Evolutionary conservation across 768 basidiomycete species (phyloP).

Genomic region (Boletales sp.): DNA sequence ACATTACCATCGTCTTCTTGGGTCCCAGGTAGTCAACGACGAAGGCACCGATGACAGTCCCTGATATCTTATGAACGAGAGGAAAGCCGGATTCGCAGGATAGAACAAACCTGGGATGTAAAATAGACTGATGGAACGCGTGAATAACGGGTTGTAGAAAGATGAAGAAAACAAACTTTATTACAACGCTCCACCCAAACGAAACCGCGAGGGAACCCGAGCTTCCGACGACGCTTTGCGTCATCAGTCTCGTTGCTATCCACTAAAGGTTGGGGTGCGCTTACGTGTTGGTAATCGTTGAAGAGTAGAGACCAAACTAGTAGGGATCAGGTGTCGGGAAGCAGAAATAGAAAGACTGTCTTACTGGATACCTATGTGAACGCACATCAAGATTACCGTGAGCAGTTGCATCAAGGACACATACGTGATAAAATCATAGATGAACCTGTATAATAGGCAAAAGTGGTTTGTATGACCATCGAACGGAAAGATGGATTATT

Average conservation of each 20-base stretch:
- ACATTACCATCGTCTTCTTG: slow-evolving; percentile 65
- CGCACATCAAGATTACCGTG: background rate
- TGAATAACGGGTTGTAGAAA: slow-evolving; percentile 3
- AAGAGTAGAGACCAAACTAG: slow-evolving; percentile 79
- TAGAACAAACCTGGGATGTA: slow-evolving; percentile 53
- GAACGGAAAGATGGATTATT: background rate
- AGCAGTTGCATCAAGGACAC: slow-evolving; percentile 20
- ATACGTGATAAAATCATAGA: slow-evolving; percentile 78
- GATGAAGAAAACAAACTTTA: slow-evolving; percentile 52
- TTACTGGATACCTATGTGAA: slow-evolving; percentile 55
- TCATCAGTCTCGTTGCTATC: background rate
- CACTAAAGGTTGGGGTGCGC: slow-evolving; percentile 6
- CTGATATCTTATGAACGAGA: slow-evolving; percentile 21
- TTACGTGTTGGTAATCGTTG: slow-evolving; percentile 67
- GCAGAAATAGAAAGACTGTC: slow-evolving; percentile 20
- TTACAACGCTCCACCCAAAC: slow-evolving; percentile 83
- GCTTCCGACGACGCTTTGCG: slow-evolving; percentile 54
- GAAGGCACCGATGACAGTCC: slow-evolving; percentile 71
- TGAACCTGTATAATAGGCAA: slow-evolving; percentile 42
- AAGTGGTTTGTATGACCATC: background rate
- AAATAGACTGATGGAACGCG: slow-evolving; percentile 41
- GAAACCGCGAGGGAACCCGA: slow-evolving; percentile 50
- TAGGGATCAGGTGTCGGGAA: background rate
- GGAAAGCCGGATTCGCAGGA: background rate
- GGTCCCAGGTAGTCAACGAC: slow-evolving; percentile 73